Conservation (phyloP, 352 stramenopile species). For the Globisporangium heterothallicum region DNA sequence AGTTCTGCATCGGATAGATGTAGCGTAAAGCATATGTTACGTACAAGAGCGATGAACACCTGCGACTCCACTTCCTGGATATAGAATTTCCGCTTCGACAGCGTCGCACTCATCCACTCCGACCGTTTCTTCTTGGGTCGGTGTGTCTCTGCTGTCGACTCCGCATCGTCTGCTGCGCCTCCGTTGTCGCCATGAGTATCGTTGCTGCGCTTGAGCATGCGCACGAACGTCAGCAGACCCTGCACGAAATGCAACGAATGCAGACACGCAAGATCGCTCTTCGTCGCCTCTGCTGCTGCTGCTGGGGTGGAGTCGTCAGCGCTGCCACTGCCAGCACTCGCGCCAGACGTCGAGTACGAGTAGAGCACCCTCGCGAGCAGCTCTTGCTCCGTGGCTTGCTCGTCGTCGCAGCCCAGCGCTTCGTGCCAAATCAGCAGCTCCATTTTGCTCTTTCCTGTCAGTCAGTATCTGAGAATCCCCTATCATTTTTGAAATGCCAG, state of each 20-base stretch:
- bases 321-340: background rate
- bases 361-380: constrained; percentile 46
- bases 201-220: constrained; percentile 20
- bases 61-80: constrained; percentile 50
- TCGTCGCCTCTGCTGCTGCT: background rate
- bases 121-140: background rate
- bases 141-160: background rate
- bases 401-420: constrained; percentile 55
- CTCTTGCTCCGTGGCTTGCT: constrained; percentile 55
- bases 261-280: constrained; percentile 10
- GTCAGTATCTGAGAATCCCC: too few species aligned
- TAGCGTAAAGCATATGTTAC: background rate
- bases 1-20: background rate
- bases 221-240: constrained; percentile 46
- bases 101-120: constrained; percentile 41
- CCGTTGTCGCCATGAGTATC: background rate
- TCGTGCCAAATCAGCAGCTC: constrained; percentile 63
- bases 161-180: too few species aligned
- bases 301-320: background rate
- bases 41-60: constrained; percentile 57
- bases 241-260: constrained; percentile 46
- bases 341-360: constrained; percentile 3
- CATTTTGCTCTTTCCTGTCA: constrained; percentile 20
- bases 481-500: background rate
- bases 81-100: constrained; percentile 35